Conservation (phyloP, 352 stramenopile genomes). For the Phytophthora crassamura region DNA sequence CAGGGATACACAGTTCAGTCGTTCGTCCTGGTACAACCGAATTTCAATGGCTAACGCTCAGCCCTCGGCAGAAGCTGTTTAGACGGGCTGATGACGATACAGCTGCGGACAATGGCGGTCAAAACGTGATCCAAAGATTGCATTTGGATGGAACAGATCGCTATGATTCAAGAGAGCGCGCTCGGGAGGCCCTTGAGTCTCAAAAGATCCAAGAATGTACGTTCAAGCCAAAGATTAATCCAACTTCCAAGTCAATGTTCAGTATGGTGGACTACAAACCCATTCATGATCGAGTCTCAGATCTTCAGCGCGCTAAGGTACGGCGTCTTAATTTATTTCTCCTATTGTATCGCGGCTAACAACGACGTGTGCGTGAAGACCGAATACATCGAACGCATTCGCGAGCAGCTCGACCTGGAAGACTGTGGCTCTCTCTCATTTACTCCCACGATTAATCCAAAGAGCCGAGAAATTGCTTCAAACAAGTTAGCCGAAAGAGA, state of each 20-base stretch:
- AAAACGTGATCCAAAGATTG: constrained; percentile 62
- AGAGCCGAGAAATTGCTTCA: constrained; percentile 69
- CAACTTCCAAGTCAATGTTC: constrained; percentile 45
- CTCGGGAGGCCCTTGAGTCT: constrained; percentile 55
- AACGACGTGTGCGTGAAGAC: constrained; percentile 17
- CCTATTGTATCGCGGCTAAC: neutral
- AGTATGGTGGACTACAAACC: constrained; percentile 62
- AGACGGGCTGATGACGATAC: neutral
- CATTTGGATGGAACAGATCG: constrained; percentile 64
- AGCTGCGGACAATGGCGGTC: constrained; percentile 9
- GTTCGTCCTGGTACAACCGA: constrained; percentile 27
- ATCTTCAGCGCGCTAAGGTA: constrained; percentile 78
- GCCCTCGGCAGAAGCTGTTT: constrained; percentile 46
- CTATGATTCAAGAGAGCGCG: constrained; percentile 64
- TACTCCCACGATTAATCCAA: constrained; percentile 63
- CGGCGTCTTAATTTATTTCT: neutral
- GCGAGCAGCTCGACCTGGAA: constrained; percentile 56
- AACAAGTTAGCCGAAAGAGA: constrained; percentile 45
- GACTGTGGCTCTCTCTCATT: constrained; percentile 47
- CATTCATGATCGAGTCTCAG: constrained; percentile 65
- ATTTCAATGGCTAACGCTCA: constrained; percentile 73
- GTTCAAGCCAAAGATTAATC: constrained; percentile 76
- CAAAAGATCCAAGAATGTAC: constrained; percentile 65
- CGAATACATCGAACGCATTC: constrained; percentile 54
- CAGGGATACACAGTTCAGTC: neutral